Base-by-base conservation (phyloP, 1,284 basidiomycete species). In the Ustilago hordei region DNA sequence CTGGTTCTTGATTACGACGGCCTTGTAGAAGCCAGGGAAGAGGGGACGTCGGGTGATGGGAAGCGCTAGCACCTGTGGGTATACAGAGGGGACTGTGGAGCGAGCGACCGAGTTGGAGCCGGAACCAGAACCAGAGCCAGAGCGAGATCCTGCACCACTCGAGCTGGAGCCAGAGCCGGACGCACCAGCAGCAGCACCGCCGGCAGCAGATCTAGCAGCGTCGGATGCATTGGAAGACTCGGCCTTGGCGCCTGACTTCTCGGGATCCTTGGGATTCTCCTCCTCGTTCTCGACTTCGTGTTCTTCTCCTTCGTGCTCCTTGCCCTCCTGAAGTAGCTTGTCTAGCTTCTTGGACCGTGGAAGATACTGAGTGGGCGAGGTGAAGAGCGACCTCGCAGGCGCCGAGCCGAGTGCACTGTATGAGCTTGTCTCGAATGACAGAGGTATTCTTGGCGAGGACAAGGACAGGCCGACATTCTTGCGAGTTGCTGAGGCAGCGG, bases 1-100 rank as follows among this genome's bases (percentile, higher is more conserved):
- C 1, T 94, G 94, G 58, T 85, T 75, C 73, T 84, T 86, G 68
- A 86, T 84, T 28, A 86, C 85, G 28, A 86, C 85, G 13, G 84
- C 85, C 65, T 86, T 86, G 90, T 99, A 98, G 87, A 98, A 98
- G 54, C 95, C 95, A 12, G 96, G 96, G 88, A 98, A 98, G 57
- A 98, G 91, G 0, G 96, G 96, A 41, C 96, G 91, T 61, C 95
- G 92, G 38, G 95, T 95, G 80, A 99, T 98, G 13, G 96, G 96
- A 0, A 99, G 90, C 4, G 96, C 96, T 28, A 99, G 90, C 43
- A 98, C 92, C 86, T 97, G 94, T 1, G 96, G 95, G 87, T 98
- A 98, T 70, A 91, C 86, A 32, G 78, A 66, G 2, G 85, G 85
- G 4, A 85, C 85, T 32, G 78, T 81, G 43, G 79, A 80, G 35